Evolutionary conservation across 495 filamentous ascomycete species (phyloP), one percentile per base, ranked within the genome.

Genomic region (Tuber magnatum): DNA sequence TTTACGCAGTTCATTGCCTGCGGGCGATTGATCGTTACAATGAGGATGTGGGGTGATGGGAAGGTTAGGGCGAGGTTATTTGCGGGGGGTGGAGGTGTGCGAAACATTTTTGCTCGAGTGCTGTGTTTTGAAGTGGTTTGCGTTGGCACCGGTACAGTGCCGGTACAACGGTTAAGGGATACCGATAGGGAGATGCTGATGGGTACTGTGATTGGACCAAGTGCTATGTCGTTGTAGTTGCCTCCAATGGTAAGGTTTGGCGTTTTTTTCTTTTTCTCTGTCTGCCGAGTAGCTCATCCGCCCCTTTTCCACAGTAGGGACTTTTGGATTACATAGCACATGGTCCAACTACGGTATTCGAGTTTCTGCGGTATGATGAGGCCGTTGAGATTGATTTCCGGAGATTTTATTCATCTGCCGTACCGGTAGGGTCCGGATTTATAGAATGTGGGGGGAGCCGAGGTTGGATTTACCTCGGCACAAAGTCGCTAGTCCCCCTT

Each of bases 1-100:
- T 84, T 84, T 80, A 91, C 86, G 74, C 86, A 85, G 84, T 92
- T 92, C 77, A 91, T 86, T 39, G 84, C 80, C 42, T 83, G 79
- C 7, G 89, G 87, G 3, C 89, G 87, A 84, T 89, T 89, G 82
- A 92, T 86, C 0, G 89, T 91, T 41, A 89, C 85, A 68, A 91
- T 86, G 12, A 92, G 85, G 78, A 90, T 84, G 76, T 87, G 83
- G 5, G 86, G 86, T 2, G 80, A 75, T 0, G 90, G 90, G 82
- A 88, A 90, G 73, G 87, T 85, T 77, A 90, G 74, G 73, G 85
- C 61, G 71, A 85, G 83, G 77, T 51, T 32, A 8, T 61, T 18
- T 42, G 68, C 69, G 3, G 56, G 28, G 20, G 76, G 79, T 8
- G 72, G 79, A 12, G 78, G 77, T 24, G 77, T 43, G 43, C 56